phyloP scores from a whole-genome alignment of 2,329 filamentous ascomycete species.

The Nemania sp. region DNA sequence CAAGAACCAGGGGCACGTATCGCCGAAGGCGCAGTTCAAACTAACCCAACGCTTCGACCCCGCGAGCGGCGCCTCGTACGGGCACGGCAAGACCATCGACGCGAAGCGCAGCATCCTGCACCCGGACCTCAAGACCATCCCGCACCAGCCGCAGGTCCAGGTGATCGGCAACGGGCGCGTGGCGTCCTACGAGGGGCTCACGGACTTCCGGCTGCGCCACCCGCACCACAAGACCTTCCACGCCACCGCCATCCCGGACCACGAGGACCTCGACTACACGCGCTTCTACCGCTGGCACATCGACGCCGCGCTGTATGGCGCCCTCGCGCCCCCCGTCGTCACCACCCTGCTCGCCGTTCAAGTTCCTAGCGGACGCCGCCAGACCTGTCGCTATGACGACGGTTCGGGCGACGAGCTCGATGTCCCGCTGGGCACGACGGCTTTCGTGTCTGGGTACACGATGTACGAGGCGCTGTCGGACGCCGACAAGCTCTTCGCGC shows the following conservation, averaged over 20 bases:
- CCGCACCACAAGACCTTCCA: constrained; percentile 81
- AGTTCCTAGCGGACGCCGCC: constrained; percentile 67
- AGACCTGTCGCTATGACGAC: constrained; percentile 75
- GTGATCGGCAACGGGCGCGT: constrained; percentile 78
- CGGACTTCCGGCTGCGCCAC: constrained; percentile 69
- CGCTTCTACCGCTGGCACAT: constrained; percentile 80
- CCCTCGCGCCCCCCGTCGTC: constrained; percentile 70
- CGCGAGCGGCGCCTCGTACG: constrained; percentile 60
- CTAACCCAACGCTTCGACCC: constrained; percentile 77
- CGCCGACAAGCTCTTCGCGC: constrained; percentile 68
- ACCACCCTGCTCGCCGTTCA: constrained; percentile 75
- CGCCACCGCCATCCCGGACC: constrained; percentile 60
- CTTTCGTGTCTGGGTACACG: constrained; percentile 71
- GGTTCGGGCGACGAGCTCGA: constrained; percentile 65
- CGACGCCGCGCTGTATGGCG: constrained; percentile 73
- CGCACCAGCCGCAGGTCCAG: constrained; percentile 78
- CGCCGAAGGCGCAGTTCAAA: constrained; percentile 72
- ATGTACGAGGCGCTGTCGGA: constrained; percentile 71
- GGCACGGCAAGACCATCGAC: constrained; percentile 76
- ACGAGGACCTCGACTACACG: constrained; percentile 54
- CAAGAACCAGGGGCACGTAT: constrained; percentile 65
- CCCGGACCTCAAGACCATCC: constrained; percentile 78
- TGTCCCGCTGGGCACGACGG: constrained; percentile 75
- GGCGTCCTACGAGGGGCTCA: constrained; percentile 69
- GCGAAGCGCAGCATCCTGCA: constrained; percentile 67